Conservation (phyloP, 805 yeast genomes). For the Blastobotrys parvus region DNA sequence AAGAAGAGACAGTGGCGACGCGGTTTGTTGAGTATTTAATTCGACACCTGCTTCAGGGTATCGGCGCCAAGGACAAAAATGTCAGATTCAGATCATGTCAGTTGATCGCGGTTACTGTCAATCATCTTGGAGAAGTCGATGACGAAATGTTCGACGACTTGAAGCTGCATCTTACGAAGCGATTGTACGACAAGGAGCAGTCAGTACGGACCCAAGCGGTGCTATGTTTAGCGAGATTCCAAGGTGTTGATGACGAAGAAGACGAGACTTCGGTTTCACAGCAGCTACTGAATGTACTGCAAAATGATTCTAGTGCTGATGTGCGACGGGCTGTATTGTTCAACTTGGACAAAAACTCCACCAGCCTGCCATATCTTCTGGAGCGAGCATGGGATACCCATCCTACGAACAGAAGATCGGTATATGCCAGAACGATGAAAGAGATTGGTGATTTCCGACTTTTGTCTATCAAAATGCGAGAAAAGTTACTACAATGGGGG, state of each 20-base stretch:
- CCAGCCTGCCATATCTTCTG: slow-evolving; percentile 50
- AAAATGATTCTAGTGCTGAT: slow-evolving; percentile 78
- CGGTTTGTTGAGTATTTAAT: slow-evolving; percentile 54
- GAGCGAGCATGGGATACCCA: slow-evolving; percentile 81
- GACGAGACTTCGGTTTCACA: slow-evolving; percentile 27
- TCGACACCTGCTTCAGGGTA: slow-evolving; percentile 65
- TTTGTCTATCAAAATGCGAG: slow-evolving; percentile 49
- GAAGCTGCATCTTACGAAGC: slow-evolving; percentile 47
- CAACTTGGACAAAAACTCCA: slow-evolving; percentile 49
- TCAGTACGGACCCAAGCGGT: slow-evolving; percentile 78
- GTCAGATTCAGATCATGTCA: slow-evolving; percentile 80
- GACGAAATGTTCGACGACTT: slow-evolving; percentile 60
- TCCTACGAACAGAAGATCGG: slow-evolving; percentile 58
- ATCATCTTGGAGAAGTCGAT: slow-evolving; percentile 66
- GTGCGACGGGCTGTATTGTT: slow-evolving; percentile 79
- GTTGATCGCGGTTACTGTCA: slow-evolving; percentile 60
- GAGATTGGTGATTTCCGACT: slow-evolving; percentile 56
- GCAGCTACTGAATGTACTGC: slow-evolving; percentile 46
- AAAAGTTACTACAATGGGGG: slow-evolving; percentile 72
- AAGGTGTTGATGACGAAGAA: slow-evolving; percentile 39
- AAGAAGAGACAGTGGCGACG: slow-evolving; percentile 30
- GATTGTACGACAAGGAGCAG: slow-evolving; percentile 62
- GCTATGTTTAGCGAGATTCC: slow-evolving; percentile 69
- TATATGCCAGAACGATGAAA: slow-evolving; percentile 60
- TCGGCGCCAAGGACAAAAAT: slow-evolving; percentile 63